phyloP scores from a whole-genome alignment of 208 protist species.

The Wallacemonas sp. region DNA sequence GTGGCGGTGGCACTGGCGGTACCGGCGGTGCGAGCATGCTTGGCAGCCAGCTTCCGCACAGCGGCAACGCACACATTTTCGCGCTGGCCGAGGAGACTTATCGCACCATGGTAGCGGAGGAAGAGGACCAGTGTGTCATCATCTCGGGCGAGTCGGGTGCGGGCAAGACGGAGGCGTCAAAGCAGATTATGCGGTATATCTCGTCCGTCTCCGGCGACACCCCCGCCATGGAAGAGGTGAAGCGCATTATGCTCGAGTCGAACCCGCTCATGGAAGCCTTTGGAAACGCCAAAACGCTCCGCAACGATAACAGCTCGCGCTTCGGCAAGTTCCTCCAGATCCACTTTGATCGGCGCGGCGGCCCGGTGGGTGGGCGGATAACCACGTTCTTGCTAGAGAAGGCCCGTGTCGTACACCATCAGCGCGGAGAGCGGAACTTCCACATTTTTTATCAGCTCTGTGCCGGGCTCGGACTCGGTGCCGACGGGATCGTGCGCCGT shows the following conservation, averaged over 20 bases:
- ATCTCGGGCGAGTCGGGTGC: constrained; percentile 97
- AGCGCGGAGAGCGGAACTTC: constrained; percentile 93
- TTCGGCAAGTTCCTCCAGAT: constrained; percentile 95
- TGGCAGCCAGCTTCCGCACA: not conserved
- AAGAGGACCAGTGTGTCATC: constrained; percentile 96
- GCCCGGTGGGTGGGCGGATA: constrained; percentile 83
- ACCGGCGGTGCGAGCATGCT: not conserved
- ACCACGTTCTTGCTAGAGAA: constrained; percentile 93
- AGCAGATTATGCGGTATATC: constrained; percentile 96
- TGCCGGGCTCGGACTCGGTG: constrained; percentile 23
- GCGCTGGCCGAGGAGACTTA: constrained; percentile 94
- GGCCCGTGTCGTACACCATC: constrained; percentile 78
- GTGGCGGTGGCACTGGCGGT: constrained; percentile 7
- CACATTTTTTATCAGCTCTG: constrained; percentile 97
- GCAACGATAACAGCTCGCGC: constrained; percentile 92
- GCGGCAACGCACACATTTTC: constrained; percentile 91
- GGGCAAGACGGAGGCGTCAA: constrained; percentile 96
- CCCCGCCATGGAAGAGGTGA: constrained; percentile 82
- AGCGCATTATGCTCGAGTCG: constrained; percentile 91
- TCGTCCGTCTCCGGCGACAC: constrained; percentile 84
- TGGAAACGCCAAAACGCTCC: constrained; percentile 91
- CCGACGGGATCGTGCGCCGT: constrained; percentile 7
- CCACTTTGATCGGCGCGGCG: constrained; percentile 78
- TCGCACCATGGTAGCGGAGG: constrained; percentile 87
- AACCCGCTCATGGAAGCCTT: constrained; percentile 92